These are phyloP conservation scores for Mycena haematopus DNA, from an alignment of 768 basidiomycete species.

Conservation along the genomic window DNA sequence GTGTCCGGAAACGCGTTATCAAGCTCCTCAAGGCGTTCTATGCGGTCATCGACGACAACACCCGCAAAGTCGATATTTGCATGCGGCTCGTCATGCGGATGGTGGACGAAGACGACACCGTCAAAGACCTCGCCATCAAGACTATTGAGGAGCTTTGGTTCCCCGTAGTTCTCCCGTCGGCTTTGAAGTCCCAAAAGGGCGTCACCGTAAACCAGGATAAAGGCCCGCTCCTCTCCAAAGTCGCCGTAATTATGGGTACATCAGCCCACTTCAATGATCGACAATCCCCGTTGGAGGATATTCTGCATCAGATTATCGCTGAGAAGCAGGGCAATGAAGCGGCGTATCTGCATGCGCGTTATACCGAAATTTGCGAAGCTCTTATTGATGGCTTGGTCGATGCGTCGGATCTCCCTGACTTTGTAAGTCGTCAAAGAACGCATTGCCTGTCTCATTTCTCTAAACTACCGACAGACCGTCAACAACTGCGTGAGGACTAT, in stretches of 20 bases:
- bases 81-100: slow-evolving; percentile 82
- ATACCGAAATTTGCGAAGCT: slow-evolving; percentile 81
- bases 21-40: slow-evolving; percentile 91
- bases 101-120: slow-evolving; percentile 92
- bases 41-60: slow-evolving; percentile 60
- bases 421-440: slow-evolving; percentile 52
- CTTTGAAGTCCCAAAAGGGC: slow-evolving; percentile 45
- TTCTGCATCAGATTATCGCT: slow-evolving; percentile 82
- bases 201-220: slow-evolving; percentile 53
- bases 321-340: slow-evolving; percentile 70
- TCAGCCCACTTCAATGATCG: slow-evolving; percentile 83
- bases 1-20: slow-evolving; percentile 94
- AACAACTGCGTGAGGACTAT: slow-evolving; percentile 87
- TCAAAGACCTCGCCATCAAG: slow-evolving; percentile 92
- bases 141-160: slow-evolving; percentile 95
- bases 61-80: slow-evolving; percentile 78
- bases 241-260: slow-evolving; percentile 85
- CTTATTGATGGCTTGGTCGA: slow-evolving; percentile 91
- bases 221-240: slow-evolving; percentile 63
- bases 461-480: slow-evolving; percentile 59
- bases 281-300: slow-evolving; percentile 83
- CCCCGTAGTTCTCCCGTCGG: slow-evolving; percentile 44
- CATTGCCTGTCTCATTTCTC: not conserved
- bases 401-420: slow-evolving; percentile 78
- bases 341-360: slow-evolving; percentile 64